phyloP scores from a whole-genome alignment of 176 grass and related monocot genomes.

The Aegilops bicornis region DNA sequence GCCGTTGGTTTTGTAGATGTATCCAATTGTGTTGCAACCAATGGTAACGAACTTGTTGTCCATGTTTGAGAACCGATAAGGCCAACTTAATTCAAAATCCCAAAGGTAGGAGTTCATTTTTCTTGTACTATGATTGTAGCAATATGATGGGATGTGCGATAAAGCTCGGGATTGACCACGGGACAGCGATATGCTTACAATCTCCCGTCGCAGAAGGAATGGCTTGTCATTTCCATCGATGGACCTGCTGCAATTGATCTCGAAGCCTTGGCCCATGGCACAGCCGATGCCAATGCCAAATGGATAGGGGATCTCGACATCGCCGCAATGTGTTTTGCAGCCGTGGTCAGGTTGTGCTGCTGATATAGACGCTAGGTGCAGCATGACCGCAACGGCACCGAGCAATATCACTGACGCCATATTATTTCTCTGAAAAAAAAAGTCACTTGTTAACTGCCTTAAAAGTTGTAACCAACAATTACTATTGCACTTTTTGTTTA shows the following conservation, averaged over 20 bases:
- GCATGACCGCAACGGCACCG: not conserved
- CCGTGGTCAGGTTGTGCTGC: not conserved
- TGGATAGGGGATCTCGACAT: conserved; percentile 15
- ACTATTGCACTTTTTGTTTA: too few relatives aligned
- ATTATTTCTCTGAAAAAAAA: not conserved
- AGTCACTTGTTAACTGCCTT: too few relatives aligned
- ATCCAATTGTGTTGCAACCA: conserved; percentile 31
- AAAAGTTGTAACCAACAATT: too few relatives aligned
- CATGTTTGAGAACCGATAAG: not conserved
- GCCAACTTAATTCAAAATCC: not conserved
- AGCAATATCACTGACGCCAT: not conserved
- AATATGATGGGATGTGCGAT: not conserved
- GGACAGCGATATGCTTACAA: not conserved
- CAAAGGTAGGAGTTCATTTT: rapidly evolving
- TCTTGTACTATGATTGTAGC: not conserved
- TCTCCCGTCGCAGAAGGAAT: not conserved
- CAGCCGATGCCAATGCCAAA: conserved; percentile 7
- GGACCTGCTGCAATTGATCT: not conserved
- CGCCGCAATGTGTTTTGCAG: conserved; percentile 16
- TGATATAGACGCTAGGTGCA: not conserved
- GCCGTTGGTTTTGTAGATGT: not conserved
- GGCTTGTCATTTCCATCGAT: not conserved
- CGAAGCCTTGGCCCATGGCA: not conserved
- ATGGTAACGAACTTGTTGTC: conserved; percentile 21
- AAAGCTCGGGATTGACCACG: conserved; percentile 13